phyloP scores from a whole-genome alignment of 1,284 basidiomycete species.

The Ceratobasidium sp. region DNA sequence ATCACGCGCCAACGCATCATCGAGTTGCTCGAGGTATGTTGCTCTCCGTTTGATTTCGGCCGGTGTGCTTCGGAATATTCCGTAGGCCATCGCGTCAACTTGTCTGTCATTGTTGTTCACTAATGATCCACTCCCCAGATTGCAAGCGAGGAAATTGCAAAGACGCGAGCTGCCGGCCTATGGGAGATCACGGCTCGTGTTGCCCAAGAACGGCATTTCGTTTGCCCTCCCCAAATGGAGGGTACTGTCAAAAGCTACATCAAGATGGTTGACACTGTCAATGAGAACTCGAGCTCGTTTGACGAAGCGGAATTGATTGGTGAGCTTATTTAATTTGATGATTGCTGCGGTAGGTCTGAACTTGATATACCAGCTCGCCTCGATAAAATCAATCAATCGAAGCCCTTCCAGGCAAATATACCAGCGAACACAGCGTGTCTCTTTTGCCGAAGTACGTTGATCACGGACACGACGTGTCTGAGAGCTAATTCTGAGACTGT shows the following conservation, averaged over 20 bases:
- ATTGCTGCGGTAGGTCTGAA: conserved; percentile 10
- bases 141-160: conserved; percentile 37
- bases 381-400: conserved; percentile 38
- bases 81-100: background rate
- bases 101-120: background rate
- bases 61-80: background rate
- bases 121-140: background rate
- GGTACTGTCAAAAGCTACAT: conserved; percentile 37
- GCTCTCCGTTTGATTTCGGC: background rate
- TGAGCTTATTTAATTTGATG: background rate
- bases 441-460: conserved; percentile 31
- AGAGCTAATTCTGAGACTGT: conserved; percentile 11
- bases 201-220: conserved; percentile 39
- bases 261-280: conserved; percentile 36
- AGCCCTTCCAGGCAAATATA: conserved; percentile 38
- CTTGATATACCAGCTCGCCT: conserved; percentile 36
- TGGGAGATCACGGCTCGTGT: conserved; percentile 40
- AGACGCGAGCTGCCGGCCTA: conserved; percentile 36
- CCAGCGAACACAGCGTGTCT: conserved; percentile 38
- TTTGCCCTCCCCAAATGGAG: conserved; percentile 39
- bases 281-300: conserved; percentile 31
- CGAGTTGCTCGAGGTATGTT: conserved; percentile 38
- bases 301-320: conserved; percentile 33
- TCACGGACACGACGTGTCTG: background rate
- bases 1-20: conserved; percentile 39